Evolutionary conservation across 495 filamentous ascomycete genomes (phyloP), one percentile per base, ranked within the genome.

Genomic region (Penicillium daleae): DNA sequence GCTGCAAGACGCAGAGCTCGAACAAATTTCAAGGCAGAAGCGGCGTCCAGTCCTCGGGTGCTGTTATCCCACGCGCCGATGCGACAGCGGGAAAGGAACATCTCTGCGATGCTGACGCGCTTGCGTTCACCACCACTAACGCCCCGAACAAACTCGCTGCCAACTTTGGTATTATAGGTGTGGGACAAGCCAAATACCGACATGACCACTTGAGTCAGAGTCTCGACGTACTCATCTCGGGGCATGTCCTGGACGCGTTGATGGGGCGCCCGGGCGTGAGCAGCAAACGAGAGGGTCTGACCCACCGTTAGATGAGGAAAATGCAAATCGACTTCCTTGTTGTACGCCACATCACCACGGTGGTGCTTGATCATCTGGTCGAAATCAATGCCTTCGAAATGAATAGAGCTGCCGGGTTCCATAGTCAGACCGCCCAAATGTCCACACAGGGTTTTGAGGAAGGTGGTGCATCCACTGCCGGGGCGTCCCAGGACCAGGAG

Each of bases 111-210:
- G 62, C 72, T 90, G 22, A 78, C 70, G 13, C 73, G 85, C 78
- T 94, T 95, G 24, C 91, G 78, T 73, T 96, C 92, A 32, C 92
- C 92, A 35, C 92, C 92, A 40, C 88, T 91, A 19, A 96, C 85
- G 61, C 92, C 87, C 63, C 74, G 89, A 79, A 65, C 86, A 51
- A 75, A 76, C 29, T 76, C 67, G 59, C 67, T 72, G 42, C 75
- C 75, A 79, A 79, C 77, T 44, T 77, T 78, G 49, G 76, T 79
- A 61, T 77, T 74, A 56, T 84, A 82, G 19, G 80, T 79, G 12
- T 88, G 77, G 5, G 86, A 80, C 0, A 83, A 77, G 10, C 85
- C 86, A 17, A 85, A 74, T 0, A 85, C 84, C 1, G 87, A 86
- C 40, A 86, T 85, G 1, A 90, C 85, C 31, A 89, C 88, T 22